Percentiles rank a stretch among this genome's conserved stretches.
These are phyloP conservation scores for Dissoconium aciculare DNA, from an alignment of 2,329 filamentous ascomycete species.

Conservation along the genomic window DNA sequence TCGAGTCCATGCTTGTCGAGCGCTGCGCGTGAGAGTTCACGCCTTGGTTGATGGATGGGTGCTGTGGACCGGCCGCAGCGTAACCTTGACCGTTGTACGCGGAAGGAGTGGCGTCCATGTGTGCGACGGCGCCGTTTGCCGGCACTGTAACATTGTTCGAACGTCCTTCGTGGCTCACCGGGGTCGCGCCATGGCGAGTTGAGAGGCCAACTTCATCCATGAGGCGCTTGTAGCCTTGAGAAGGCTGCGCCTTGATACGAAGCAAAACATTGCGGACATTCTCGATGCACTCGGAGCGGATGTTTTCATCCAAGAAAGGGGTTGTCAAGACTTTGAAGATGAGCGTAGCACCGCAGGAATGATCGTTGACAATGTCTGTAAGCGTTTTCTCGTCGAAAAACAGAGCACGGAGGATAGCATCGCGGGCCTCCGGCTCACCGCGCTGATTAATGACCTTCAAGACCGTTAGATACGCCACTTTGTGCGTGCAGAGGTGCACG, in stretches of 20 bases:
- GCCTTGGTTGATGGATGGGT: conserved; percentile 26
- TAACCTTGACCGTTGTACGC: conserved; percentile 24
- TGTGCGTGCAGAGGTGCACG: conserved; percentile 93
- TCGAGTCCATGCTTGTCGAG: conserved; percentile 35
- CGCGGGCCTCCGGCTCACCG: conserved; percentile 79
- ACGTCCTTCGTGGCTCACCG: conserved; percentile 22
- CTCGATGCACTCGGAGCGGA: conserved; percentile 75
- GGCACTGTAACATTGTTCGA: conserved; percentile 22
- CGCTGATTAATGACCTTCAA: conserved; percentile 98
- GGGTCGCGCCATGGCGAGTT: conserved; percentile 30
- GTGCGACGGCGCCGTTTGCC: conserved; percentile 21
- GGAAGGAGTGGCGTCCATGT: conserved; percentile 21
- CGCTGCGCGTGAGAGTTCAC: conserved; percentile 28
- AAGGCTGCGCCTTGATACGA: conserved; percentile 81
- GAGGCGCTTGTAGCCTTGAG: conserved; percentile 90
- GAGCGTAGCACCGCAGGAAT: conserved; percentile 79
- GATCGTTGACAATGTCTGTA: conserved; percentile 81
- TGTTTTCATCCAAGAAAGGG: conserved; percentile 87
- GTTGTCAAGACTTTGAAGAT: conserved; percentile 98
- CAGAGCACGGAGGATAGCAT: conserved; percentile 74
- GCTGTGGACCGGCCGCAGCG: conserved; percentile 21
- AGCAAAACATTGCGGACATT: conserved; percentile 81
- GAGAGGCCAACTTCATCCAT: conserved; percentile 98
- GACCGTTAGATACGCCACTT: conserved; percentile 92
- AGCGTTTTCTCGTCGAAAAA: conserved; percentile 87